Base-by-base conservation (phyloP, 75 land plant genomes). In the Cunninghamia lanceolata region DNA sequence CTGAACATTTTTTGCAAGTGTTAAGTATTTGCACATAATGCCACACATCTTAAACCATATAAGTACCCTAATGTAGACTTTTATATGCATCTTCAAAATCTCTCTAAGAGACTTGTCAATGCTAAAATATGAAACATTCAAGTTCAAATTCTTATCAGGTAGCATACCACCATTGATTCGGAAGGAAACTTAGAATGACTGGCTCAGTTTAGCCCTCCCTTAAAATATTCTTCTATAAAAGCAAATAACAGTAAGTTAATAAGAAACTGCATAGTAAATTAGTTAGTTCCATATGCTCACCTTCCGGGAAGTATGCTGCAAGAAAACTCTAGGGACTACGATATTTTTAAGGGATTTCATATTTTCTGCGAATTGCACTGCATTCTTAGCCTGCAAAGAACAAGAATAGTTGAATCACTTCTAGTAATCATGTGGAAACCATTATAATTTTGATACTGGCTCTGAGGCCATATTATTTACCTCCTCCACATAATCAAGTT, bases 401-500 rank as follows among this genome's bases (percentile, higher is more conserved):
- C 56, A 81, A n/a, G 32, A 34, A 79, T 35, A 36, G 30, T 28
- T 82, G 36, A 78, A 28, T 82, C 30, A 21, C 40, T 81, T 74
- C 87, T 83, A 34, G 36, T 53, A 45, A 82, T 28, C 42, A 68
- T 38, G 38, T 83, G 70, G 17, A 56, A 84, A 52, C 9, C 28
- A 79, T 28, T 36, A 32, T 50, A 14, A 83, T 34, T 34, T 36
- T 52, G 52, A 36, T 40, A 25, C 30, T 76, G 28, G 9, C 30
- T 43, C 47, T 25, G 30, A 79, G 39, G 46, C 47, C 28, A 43
- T 79, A 39, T 42, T 42, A 79, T 43, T 40, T 78, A 91, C 92
- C 92, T 91, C 92, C 83, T 88, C 84, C 11, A 87, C 84, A 86
- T 91, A 91, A 84, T 91, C 92, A 52, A 91, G 92, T 85, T 91